These are phyloP conservation scores for Mariannaea sp. DNA, from an alignment of 2,329 filamentous ascomycete species.

Conservation along the genomic window DNA sequence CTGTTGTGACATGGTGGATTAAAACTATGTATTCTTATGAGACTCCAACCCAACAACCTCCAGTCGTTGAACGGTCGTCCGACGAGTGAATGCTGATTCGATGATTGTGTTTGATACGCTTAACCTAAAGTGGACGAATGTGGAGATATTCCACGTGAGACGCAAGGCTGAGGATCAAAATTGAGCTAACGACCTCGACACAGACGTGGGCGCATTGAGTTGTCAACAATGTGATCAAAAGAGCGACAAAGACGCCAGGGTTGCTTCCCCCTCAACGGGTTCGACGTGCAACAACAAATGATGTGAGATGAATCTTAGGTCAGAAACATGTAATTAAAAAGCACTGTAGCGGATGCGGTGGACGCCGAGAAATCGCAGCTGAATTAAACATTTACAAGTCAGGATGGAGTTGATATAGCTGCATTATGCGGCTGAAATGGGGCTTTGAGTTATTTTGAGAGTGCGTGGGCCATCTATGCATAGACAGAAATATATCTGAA, in stretches of 20 bases:
- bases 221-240: slow-evolving; percentile 1
- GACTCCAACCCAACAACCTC: not conserved
- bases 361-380: slow-evolving; percentile 22
- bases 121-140: slow-evolving; percentile 22
- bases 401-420: slow-evolving; percentile 23
- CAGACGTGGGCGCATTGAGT: slow-evolving; percentile 6
- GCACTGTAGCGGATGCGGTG: not conserved
- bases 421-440: not conserved
- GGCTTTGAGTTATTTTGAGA: not conserved
- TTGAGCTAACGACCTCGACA: slow-evolving; percentile 29
- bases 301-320: not conserved
- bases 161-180: slow-evolving; percentile 36
- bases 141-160: slow-evolving; percentile 40
- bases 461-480: not conserved
- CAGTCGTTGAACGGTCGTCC: slow-evolving; percentile 1
- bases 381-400: slow-evolving; percentile 1
- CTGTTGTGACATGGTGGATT: too few species aligned
- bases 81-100: slow-evolving; percentile 9
- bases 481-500: not conserved
- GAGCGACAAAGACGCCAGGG: not conserved
- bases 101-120: slow-evolving; percentile 33
- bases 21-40: too few species aligned
- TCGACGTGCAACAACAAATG: not conserved
- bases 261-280: not conserved
- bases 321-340: not conserved